phyloP scores from a whole-genome alignment of 805 yeast species.

The Candida schatavii region DNA sequence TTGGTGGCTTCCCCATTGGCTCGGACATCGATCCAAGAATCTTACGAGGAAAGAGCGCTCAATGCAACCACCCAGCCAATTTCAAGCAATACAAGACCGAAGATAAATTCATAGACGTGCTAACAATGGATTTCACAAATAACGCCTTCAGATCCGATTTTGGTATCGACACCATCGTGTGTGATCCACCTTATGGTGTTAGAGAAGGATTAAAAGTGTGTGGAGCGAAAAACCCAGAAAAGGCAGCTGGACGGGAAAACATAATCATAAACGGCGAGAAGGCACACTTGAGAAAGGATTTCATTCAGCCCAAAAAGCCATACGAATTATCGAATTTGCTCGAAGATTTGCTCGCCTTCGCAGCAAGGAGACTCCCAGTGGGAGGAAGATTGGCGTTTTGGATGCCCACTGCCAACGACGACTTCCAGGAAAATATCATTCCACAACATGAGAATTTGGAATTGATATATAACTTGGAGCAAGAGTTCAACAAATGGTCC shows the following conservation, averaged over 20 bases:
- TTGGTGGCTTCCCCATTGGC: slow-evolving; percentile 78
- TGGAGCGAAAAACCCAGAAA: slow-evolving; percentile 71
- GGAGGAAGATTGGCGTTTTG: slow-evolving; percentile 87
- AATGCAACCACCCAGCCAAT: slow-evolving; percentile 56
- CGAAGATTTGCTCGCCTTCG: slow-evolving; percentile 72
- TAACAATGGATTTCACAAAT: slow-evolving; percentile 94
- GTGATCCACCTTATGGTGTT: slow-evolving; percentile 98
- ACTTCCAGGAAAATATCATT: slow-evolving; percentile 60
- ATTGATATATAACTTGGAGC: slow-evolving; percentile 72
- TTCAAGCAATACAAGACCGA: slow-evolving; percentile 70
- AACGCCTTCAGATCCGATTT: slow-evolving; percentile 68
- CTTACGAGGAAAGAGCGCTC: slow-evolving; percentile 63
- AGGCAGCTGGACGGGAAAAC: slow-evolving; percentile 69
- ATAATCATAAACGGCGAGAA: slow-evolving; percentile 74
- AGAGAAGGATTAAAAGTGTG: slow-evolving; percentile 92
- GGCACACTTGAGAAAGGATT: slow-evolving; percentile 76
- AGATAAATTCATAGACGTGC: slow-evolving; percentile 61
- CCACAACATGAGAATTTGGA: slow-evolving; percentile 79
- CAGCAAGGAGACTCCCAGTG: slow-evolving; percentile 66
- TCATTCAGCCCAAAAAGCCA: slow-evolving; percentile 90
- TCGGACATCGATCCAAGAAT: slow-evolving; percentile 87
- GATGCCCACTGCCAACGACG: slow-evolving; percentile 97
- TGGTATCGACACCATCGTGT: slow-evolving; percentile 73
- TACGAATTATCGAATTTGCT: slow-evolving; percentile 74
- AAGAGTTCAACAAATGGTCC: slow-evolving; percentile 91